phyloP scores from a whole-genome alignment of 176 grass and related monocot genomes.

The Oryza meridionalis region DNA sequence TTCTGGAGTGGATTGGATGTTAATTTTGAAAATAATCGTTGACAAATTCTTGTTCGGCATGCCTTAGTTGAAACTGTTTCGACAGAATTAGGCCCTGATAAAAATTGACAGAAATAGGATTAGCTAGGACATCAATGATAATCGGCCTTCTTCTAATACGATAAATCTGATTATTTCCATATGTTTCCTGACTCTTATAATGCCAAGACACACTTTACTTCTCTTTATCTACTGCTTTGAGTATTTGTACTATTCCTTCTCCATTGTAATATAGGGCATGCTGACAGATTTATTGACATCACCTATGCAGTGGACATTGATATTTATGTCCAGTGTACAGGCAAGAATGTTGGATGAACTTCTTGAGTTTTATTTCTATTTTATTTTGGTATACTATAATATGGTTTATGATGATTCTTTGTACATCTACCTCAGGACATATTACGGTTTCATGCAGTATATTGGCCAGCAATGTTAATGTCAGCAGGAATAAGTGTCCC shows the following conservation, averaged over 20 bases:
- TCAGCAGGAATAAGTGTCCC: conserved; percentile 88
- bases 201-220: background rate
- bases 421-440: conserved; percentile 67
- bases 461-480: conserved; percentile 97
- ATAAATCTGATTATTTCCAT: conserved; percentile 9
- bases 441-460: conserved; percentile 94
- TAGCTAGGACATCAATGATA: conserved; percentile 1
- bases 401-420: conserved; percentile 41
- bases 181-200: background rate
- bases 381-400: background rate
- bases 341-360: conserved; percentile 17
- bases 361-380: conserved; percentile 4
- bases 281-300: conserved; percentile 7
- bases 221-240: conserved; percentile 20
- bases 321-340: conserved; percentile 2
- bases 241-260: background rate
- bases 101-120: background rate
- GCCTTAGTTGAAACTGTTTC: conserved; percentile 28
- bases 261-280: background rate
- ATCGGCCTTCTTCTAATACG: background rate
- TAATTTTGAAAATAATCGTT: background rate
- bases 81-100: conserved; percentile 12
- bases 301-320: conserved; percentile 13
- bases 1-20: background rate
- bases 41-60: background rate